A percentile compares a stretch with the other conserved stretches of the same genome.
These are phyloP conservation scores for Aegilops umbellulata DNA, from an alignment of 176 grass and related monocot genomes.

Conservation along the genomic window DNA sequence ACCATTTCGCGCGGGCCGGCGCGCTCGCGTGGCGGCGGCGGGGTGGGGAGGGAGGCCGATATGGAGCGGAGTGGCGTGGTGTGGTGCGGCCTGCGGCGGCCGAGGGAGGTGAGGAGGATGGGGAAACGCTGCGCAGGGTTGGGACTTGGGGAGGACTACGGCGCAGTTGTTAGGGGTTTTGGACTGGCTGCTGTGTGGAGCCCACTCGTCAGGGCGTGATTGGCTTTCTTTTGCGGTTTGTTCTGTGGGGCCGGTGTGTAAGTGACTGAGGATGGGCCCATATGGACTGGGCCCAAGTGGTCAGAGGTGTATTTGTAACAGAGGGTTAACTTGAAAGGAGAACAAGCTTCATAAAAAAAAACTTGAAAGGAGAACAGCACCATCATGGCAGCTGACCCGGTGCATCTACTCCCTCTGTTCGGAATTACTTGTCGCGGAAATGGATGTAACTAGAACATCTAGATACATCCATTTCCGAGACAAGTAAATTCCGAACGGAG, in stretches of 20 bases:
- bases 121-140: constrained; percentile 39
- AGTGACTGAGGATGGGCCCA: not conserved
- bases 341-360: too few species aligned
- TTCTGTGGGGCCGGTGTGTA: not conserved
- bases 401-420: too few species aligned
- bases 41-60: not conserved
- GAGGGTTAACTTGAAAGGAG: too few species aligned
- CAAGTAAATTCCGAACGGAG: too few species aligned
- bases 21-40: constrained; percentile 14
- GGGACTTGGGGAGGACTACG: constrained; percentile 25
- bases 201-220: not conserved
- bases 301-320: too few species aligned
- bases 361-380: too few species aligned
- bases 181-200: not conserved
- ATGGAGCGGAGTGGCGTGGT: constrained; percentile 2
- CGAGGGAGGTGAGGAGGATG: not conserved
- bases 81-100: constrained; percentile 30
- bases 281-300: too few species aligned
- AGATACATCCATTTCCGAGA: too few species aligned
- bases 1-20: constrained; percentile 23
- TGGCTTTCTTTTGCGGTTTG: not conserved
- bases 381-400: too few species aligned
- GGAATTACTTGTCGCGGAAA: too few species aligned
- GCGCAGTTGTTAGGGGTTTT: constrained; percentile 23
- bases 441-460: too few species aligned